Evolutionary conservation across 2,329 filamentous ascomycete genomes (phyloP), one percentile per base, ranked within the genome.

Genomic region (Clonostachys byssicola): DNA sequence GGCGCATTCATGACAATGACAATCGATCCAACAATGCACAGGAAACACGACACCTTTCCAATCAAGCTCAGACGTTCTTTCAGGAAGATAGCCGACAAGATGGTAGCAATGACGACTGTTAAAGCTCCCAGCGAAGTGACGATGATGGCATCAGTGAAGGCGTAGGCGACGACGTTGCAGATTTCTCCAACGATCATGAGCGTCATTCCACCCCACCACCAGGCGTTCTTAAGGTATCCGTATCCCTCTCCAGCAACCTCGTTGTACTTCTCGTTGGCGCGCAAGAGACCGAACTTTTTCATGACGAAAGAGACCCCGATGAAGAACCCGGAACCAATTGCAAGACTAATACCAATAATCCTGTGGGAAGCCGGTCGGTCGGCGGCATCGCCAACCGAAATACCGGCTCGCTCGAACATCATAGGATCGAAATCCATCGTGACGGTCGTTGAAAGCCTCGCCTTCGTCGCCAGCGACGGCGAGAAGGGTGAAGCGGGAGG

Each of bases 181-280:
- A 96, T 82, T 68, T 99, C 94, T 56, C 94, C 94, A 40, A 97
- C 59, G 57, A 97, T 96, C 94, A 99, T 97, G 49, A 97, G 77
- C 1, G 75, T 91, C 94, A 99, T 97, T 57, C 94, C 94, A 2
- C 74, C 67, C 94, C 94, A 99, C 94, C 94, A 99, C 73, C 81
- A 96, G 17, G 75, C 75, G 60, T 97, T 97, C 72, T 95, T 96
- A 58, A 99, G 81, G 65, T 97, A 99, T 52, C 92, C 92, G 65
- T 97, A 97, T 48, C 94, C 94, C 67, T 97, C 92, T 50, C 94
- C 94, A 1, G 94, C 92, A 54, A 89, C 89, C 69, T 97, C 91
- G 52, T 95, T 88, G 74, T 97, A 97, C 66, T 97, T 97, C 58
- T 89, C 84, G 67, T 97, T 99, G 44, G 94, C 92, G 64, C 84